phyloP scores from a whole-genome alignment of 2,329 filamentous ascomycete species.

The Apiospora saccharicola region DNA sequence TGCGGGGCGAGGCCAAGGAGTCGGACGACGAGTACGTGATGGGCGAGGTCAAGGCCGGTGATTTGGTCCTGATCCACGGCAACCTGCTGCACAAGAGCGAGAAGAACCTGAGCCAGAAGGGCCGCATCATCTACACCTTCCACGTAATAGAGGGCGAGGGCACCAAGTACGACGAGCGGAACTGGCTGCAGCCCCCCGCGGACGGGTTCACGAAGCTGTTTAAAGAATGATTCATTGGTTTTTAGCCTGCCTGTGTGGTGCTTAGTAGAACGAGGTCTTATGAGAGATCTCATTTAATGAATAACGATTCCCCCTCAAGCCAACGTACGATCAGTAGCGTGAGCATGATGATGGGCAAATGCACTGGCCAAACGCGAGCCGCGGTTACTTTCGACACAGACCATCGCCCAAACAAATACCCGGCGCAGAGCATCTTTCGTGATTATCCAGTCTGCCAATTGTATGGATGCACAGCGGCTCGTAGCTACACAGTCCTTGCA shows the following conservation, averaged over 20 bases:
- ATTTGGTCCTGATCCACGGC: constrained; percentile 91
- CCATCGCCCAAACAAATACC: too few species aligned
- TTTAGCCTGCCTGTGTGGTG: not conserved
- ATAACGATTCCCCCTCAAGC: not conserved
- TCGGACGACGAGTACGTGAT: constrained; percentile 73
- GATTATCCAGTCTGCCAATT: too few species aligned
- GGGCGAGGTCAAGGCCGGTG: constrained; percentile 89
- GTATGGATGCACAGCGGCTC: not conserved
- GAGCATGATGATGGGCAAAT: too few species aligned
- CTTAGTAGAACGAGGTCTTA: not conserved
- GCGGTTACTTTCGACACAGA: not conserved
- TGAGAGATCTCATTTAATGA: not conserved
- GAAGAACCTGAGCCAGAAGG: constrained; percentile 85
- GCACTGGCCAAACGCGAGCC: not conserved
- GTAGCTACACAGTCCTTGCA: not conserved
- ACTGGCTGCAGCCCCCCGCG: constrained; percentile 90
- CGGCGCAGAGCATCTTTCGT: not conserved
- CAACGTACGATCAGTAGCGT: not conserved
- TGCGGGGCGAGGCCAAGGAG: constrained; percentile 43
- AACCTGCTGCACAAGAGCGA: constrained; percentile 97
- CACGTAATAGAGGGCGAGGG: constrained; percentile 88
- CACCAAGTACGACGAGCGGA: constrained; percentile 80
- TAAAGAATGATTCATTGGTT: constrained; percentile 31
- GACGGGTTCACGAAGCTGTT: constrained; percentile 79
- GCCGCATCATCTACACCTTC: constrained; percentile 95